These are phyloP conservation scores for Abelmoschus esculentus DNA, from an alignment of 345 rosid genomes.

Conservation along the genomic window DNA sequence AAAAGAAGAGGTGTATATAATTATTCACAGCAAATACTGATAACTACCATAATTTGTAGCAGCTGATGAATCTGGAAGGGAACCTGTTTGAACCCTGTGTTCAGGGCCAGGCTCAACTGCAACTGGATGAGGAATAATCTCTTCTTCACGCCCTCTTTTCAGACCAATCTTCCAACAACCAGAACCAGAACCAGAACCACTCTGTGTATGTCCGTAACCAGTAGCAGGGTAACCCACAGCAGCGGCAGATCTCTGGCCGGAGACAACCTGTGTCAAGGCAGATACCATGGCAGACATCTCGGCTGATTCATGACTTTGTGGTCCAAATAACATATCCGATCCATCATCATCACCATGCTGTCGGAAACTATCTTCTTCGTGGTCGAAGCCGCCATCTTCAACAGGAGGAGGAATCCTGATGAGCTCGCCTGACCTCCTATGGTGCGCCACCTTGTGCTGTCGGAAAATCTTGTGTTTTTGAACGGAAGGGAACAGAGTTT, in stretches of 20 bases:
- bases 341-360: neutral
- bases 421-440: constrained; percentile 14
- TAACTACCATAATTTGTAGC: constrained; percentile 27
- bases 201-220: constrained; percentile 3
- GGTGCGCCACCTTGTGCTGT: constrained; percentile 35
- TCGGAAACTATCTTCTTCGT: neutral
- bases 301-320: constrained; percentile 16
- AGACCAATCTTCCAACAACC: constrained; percentile 24
- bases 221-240: constrained; percentile 12
- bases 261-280: constrained; percentile 63
- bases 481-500: neutral
- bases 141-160: constrained; percentile 34
- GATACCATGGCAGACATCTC: constrained; percentile 77
- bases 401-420: constrained; percentile 17
- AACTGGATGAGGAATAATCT: constrained; percentile 6
- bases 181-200: neutral
- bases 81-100: constrained; percentile 23
- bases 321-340: constrained; percentile 10
- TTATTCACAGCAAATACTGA: neutral
- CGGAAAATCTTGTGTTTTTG: neutral
- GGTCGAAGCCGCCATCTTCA: constrained; percentile 8
- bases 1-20: no score
- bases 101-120: constrained; percentile 24
- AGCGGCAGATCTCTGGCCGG: constrained; percentile 21
- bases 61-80: constrained; percentile 31